Conservation (phyloP, 2,329 filamentous ascomycete species). For the Verticillium isaacii region DNA sequence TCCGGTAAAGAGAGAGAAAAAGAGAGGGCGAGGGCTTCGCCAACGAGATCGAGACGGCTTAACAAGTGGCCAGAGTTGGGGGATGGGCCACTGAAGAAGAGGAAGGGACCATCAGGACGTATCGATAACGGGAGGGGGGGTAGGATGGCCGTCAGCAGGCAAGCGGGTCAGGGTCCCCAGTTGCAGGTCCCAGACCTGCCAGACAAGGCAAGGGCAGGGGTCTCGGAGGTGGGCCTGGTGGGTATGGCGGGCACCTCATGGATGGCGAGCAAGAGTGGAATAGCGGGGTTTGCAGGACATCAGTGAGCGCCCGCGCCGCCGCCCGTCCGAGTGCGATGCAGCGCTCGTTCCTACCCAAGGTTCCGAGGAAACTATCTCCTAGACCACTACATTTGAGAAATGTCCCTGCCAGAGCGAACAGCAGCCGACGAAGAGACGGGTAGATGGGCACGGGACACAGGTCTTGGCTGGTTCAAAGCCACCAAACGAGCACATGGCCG, state of each 20-base stretch:
- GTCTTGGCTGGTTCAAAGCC: not conserved
- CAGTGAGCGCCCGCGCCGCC: not conserved
- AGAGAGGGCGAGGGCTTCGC: not conserved
- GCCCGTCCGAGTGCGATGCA: not conserved
- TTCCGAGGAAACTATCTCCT: not conserved
- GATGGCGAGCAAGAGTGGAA: not conserved
- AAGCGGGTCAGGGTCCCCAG: constrained; percentile 1
- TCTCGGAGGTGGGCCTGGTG: not conserved
- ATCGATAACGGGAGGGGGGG: constrained; percentile 1
- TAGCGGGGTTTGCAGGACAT: not conserved
- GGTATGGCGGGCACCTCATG: not conserved
- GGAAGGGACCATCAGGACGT: not conserved
- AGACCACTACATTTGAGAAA: not conserved
- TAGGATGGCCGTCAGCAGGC: constrained; percentile 1
- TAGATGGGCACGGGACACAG: not conserved
- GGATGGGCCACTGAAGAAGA: not conserved
- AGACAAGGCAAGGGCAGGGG: not conserved
- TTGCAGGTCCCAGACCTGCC: not conserved
- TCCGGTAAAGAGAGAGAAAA: not conserved
- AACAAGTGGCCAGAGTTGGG: not conserved
- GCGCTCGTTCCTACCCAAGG: not conserved
- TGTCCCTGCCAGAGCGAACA: no score
- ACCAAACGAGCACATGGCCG: not conserved
- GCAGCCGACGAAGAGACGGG: not conserved
- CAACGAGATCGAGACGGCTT: not conserved